phyloP scores from a whole-genome alignment of 1,284 basidiomycete genomes.

The Ceratobasidium papillatum region DNA sequence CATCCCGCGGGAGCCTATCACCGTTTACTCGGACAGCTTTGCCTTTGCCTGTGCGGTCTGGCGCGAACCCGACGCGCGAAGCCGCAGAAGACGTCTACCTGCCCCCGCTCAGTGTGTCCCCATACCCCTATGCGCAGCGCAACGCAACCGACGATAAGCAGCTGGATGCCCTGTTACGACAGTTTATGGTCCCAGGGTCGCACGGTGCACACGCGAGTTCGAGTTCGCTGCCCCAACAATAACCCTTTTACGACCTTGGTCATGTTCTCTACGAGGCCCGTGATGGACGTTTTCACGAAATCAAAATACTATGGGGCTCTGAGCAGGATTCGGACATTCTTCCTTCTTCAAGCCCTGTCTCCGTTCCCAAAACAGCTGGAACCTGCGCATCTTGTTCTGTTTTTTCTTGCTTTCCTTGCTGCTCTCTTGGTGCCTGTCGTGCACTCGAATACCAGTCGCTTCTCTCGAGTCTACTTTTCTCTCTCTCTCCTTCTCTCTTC shows the following conservation, averaged over 20 bases:
- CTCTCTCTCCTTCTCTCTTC: neutral
- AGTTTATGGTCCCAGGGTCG: conserved; percentile 30
- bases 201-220: conserved; percentile 15
- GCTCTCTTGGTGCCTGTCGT: neutral
- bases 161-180: conserved; percentile 33
- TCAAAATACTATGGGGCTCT: conserved; percentile 22
- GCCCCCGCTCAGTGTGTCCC: conserved; percentile 31
- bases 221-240: neutral
- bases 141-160: conserved; percentile 37
- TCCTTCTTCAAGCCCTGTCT: conserved; percentile 37
- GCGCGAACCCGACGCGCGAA: neutral
- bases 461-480: neutral
- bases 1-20: conserved; percentile 21
- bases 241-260: neutral
- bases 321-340: conserved; percentile 36
- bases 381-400: neutral
- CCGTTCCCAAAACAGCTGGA: conserved; percentile 11
- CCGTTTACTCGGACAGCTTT: conserved; percentile 5
- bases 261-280: conserved; percentile 14
- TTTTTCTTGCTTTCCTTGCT: neutral
- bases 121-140: conserved; percentile 28
- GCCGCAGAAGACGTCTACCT: conserved; percentile 28
- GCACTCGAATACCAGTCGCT: conserved; percentile 13
- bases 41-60: conserved; percentile 13
- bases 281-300: conserved; percentile 30